These are phyloP conservation scores for Akanthomyces lecanii DNA, from an alignment of 2,329 filamentous ascomycete species.

Conservation along the genomic window DNA sequence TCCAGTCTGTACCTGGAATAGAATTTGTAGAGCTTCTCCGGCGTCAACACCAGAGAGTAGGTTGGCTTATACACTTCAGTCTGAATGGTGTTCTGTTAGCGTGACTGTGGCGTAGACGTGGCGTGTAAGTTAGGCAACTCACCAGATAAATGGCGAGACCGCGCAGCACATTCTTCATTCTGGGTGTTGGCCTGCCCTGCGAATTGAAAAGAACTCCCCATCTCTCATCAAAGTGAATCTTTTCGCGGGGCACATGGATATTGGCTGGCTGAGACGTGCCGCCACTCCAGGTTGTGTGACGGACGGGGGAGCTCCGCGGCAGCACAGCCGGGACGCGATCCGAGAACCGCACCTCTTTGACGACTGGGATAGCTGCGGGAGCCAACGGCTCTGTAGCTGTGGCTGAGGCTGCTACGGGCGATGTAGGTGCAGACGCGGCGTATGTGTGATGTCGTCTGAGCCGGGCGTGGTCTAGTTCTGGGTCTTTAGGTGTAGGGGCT, in stretches of 20 bases:
- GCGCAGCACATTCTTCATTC: constrained; percentile 66
- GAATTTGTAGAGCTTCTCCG: constrained; percentile 69
- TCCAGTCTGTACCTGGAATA: constrained; percentile 64
- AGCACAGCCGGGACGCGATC: constrained; percentile 7
- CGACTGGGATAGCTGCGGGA: neutral
- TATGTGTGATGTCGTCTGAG: neutral
- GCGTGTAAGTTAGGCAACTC: constrained; percentile 26
- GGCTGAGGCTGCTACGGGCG: neutral
- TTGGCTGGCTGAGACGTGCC: neutral
- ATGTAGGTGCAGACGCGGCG: constrained; percentile 5
- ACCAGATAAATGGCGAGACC: constrained; percentile 73
- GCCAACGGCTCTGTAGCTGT: neutral
- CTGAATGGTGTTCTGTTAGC: constrained; percentile 21
- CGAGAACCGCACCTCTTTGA: constrained; percentile 15
- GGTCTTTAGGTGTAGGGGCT: neutral
- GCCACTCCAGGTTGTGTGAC: neutral
- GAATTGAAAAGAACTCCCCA: constrained; percentile 74
- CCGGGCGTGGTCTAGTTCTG: neutral
- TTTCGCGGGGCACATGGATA: neutral
- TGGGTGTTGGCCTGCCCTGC: constrained; percentile 60
- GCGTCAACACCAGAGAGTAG: constrained; percentile 61
- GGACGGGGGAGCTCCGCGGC: neutral
- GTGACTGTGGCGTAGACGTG: neutral
- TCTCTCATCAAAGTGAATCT: constrained; percentile 51
- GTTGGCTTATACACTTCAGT: constrained; percentile 30